A percentile compares a stretch with the other conserved stretches of the same genome.
Conservation (phyloP, 2,329 filamentous ascomycete genomes). For the Dendrostoma leiphaemia region DNA sequence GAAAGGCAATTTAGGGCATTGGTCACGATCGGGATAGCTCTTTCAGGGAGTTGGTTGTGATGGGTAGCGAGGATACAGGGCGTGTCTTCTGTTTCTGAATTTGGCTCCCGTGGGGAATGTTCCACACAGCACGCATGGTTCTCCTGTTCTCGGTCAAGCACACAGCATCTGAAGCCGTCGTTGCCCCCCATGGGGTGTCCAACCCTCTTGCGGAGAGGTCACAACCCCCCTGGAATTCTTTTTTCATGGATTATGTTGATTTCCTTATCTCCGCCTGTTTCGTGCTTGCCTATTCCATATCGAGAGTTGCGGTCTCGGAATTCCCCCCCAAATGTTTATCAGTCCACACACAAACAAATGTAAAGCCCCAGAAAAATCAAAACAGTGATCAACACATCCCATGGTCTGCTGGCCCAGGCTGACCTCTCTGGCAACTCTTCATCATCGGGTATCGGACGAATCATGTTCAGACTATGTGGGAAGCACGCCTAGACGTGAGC, state of each 20-base stretch:
- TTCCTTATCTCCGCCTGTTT: slow-evolving; percentile 20
- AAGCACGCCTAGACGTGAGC: too few species aligned
- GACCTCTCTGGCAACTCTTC: not conserved
- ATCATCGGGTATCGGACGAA: too few species aligned
- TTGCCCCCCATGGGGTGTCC: slow-evolving; percentile 3
- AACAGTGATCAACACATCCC: slow-evolving; percentile 18
- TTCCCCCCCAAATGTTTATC: slow-evolving; percentile 20
- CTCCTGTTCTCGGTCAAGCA: slow-evolving; percentile 13
- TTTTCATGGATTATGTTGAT: slow-evolving; percentile 19
- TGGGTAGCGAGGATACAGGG: slow-evolving; percentile 38
- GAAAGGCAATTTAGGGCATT: slow-evolving; percentile 24
- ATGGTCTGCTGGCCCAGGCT: not conserved
- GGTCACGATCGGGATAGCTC: slow-evolving; percentile 31
- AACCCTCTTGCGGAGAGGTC: slow-evolving; percentile 12
- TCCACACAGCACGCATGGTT: slow-evolving; percentile 1
- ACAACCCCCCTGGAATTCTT: slow-evolving; percentile 14
- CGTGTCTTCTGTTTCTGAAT: slow-evolving; percentile 33
- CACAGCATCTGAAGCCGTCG: slow-evolving; percentile 7
- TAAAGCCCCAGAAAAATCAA: slow-evolving; percentile 21
- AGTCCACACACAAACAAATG: slow-evolving; percentile 18
- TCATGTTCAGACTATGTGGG: not conserved
- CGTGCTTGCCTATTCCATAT: slow-evolving; percentile 19
- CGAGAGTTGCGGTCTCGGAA: slow-evolving; percentile 19
- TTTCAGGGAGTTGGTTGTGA: slow-evolving; percentile 34
- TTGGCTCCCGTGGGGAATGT: slow-evolving; percentile 25